These are phyloP conservation scores for Tuber melanosporum DNA, from an alignment of 495 filamentous ascomycete species.

Conservation along the genomic window DNA sequence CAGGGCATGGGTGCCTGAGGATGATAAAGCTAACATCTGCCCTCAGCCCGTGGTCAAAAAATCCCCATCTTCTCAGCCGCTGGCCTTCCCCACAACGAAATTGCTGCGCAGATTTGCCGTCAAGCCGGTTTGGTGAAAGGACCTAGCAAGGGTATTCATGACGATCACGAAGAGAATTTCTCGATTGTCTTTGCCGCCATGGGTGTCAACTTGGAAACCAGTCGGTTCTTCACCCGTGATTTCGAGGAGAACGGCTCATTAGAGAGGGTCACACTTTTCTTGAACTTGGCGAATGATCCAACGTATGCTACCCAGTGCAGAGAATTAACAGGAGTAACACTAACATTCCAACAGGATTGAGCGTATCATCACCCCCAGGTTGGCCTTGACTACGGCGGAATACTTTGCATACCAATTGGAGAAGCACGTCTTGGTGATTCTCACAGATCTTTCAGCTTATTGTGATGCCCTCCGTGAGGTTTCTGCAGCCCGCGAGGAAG, in stretches of 20 bases:
- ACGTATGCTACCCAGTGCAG: constrained; percentile 56
- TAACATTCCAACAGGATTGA: constrained; percentile 64
- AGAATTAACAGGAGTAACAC: background rate
- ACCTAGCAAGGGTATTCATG: constrained; percentile 85
- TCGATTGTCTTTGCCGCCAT: constrained; percentile 98
- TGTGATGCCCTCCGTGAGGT: constrained; percentile 88
- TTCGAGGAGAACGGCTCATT: constrained; percentile 99
- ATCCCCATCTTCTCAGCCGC: constrained; percentile 99
- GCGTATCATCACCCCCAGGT: constrained; percentile 98
- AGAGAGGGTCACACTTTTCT: constrained; percentile 93
- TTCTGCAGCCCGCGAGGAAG: constrained; percentile 96
- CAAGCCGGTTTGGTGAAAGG: constrained; percentile 86
- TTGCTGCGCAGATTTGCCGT: constrained; percentile 94
- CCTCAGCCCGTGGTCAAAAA: constrained; percentile 81
- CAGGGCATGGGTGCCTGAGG: constrained; percentile 7
- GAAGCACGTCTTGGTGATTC: constrained; percentile 98
- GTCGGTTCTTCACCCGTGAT: constrained; percentile 95
- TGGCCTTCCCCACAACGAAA: constrained; percentile 98
- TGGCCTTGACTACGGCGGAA: constrained; percentile 95
- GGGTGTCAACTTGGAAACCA: constrained; percentile 99
- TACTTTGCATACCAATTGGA: constrained; percentile 99
- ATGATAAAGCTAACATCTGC: constrained; percentile 8
- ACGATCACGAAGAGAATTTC: constrained; percentile 98
- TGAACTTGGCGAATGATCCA: constrained; percentile 97
- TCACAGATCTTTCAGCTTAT: constrained; percentile 96